A percentile compares a stretch with the other conserved stretches of the same genome.
Conservation (phyloP, 1,284 basidiomycete genomes). For the Takashimella tepidaria region DNA sequence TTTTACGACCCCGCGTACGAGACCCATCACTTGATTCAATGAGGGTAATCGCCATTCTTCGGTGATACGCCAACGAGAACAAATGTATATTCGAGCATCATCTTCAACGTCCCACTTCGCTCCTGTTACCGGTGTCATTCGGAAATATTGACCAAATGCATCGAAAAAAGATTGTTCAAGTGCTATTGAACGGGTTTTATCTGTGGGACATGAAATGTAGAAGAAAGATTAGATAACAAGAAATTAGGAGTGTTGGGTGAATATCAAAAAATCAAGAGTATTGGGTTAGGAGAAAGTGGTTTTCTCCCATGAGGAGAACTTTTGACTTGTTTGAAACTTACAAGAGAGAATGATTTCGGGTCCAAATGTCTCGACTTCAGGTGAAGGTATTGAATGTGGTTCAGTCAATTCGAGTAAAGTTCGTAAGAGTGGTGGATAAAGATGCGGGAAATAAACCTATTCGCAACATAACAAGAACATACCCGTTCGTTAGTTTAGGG, state of each 20-base stretch:
- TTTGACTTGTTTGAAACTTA: constrained; percentile 17
- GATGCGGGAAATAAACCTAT: constrained; percentile 45
- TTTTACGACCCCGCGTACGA: constrained; percentile 28
- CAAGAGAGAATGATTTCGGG: constrained; percentile 44
- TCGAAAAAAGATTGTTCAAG: constrained; percentile 47
- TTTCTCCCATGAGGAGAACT: no score
- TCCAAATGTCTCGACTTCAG: constrained; percentile 24
- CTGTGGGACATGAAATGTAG: constrained; percentile 10
- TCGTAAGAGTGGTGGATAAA: constrained; percentile 38
- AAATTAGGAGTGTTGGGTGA: background rate
- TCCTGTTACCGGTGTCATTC: constrained; percentile 33
- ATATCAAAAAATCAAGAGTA: no score
- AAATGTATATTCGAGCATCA: constrained; percentile 39
- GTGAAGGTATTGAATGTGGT: background rate
- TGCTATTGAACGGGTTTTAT: constrained; percentile 38
- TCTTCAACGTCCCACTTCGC: constrained; percentile 12
- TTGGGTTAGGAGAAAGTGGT: no score
- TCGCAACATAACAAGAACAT: background rate
- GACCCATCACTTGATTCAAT: constrained; percentile 34
- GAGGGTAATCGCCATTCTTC: constrained; percentile 34
- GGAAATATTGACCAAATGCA: constrained; percentile 36
- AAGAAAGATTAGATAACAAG: background rate
- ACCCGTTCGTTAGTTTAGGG: no score
- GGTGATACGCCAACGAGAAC: constrained; percentile 35
- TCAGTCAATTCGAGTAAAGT: constrained; percentile 41